phyloP scores from a whole-genome alignment of 495 filamentous ascomycete species.

The Penicillium robsamsonii region DNA sequence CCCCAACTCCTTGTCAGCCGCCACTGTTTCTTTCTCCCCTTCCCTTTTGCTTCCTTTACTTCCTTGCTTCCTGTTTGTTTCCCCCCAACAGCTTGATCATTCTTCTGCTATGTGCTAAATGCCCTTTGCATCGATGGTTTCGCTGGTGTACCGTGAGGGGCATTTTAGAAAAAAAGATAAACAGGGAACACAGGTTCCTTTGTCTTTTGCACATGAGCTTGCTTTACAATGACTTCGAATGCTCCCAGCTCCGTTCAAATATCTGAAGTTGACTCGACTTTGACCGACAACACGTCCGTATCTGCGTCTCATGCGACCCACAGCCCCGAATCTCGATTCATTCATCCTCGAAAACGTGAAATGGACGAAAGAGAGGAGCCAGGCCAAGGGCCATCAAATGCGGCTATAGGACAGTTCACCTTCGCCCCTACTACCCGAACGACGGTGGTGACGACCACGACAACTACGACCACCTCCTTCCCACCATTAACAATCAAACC shows the following conservation, averaged over 20 bases:
- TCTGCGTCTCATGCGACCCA: constrained; percentile 16
- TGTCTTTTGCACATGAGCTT: constrained; percentile 16
- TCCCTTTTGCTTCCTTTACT: constrained; percentile 16
- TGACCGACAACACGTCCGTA: constrained; percentile 26
- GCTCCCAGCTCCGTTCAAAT: constrained; percentile 15
- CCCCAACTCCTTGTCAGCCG: constrained; percentile 43
- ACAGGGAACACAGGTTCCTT: constrained; percentile 16
- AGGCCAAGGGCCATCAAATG: constrained; percentile 23
- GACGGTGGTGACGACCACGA: constrained; percentile 87
- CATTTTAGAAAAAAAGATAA: constrained; percentile 8
- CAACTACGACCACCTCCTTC: constrained; percentile 85
- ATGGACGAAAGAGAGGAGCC: constrained; percentile 33
- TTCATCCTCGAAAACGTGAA: constrained; percentile 19
- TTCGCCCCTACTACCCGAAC: constrained; percentile 71
- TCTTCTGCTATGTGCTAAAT: constrained; percentile 5
- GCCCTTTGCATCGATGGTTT: constrained; percentile 26
- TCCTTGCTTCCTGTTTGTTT: constrained; percentile 21
- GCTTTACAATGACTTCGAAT: constrained; percentile 23
- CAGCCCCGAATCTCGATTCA: constrained; percentile 18
- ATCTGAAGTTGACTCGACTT: constrained; percentile 14
- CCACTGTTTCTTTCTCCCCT: constrained; percentile 32
- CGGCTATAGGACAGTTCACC: constrained; percentile 61
- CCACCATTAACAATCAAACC: constrained; percentile 78
- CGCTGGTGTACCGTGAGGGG: constrained; percentile 23
- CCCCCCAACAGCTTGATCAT: constrained; percentile 1